A percentile compares a stretch with the other conserved stretches of the same genome.
These are phyloP conservation scores for Fusarium foetens DNA, from an alignment of 2,329 filamentous ascomycete genomes.

Conservation along the genomic window DNA sequence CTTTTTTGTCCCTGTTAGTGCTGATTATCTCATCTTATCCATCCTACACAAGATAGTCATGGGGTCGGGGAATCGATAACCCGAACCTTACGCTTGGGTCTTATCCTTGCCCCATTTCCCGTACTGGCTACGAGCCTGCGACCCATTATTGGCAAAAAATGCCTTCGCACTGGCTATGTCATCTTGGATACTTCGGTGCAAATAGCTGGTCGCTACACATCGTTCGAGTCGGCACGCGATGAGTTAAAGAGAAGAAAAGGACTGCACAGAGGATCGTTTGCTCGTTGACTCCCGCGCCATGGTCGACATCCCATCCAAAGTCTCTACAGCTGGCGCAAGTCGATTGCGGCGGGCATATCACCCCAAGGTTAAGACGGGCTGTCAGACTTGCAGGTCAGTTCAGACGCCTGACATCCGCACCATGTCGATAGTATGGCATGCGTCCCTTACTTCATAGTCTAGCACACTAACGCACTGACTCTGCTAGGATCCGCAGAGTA, in stretches of 20 bases:
- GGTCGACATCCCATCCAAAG: background rate
- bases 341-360: background rate
- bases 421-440: background rate
- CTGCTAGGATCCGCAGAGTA: background rate
- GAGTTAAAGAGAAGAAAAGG: background rate
- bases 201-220: background rate
- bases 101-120: background rate
- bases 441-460: too few relatives aligned
- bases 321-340: accelerated
- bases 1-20: background rate
- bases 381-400: background rate
- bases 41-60: too few relatives aligned
- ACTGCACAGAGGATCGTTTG: background rate
- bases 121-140: too few relatives aligned
- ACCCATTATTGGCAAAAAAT: background rate
- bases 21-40: background rate
- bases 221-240: background rate
- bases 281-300: background rate
- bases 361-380: background rate
- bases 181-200: background rate
- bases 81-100: background rate
- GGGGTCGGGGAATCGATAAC: background rate
- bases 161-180: background rate
- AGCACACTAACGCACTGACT: background rate
- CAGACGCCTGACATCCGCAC: background rate